Conservation (phyloP, 345 rosid genomes). For the Aquilaria yunnanensis region DNA sequence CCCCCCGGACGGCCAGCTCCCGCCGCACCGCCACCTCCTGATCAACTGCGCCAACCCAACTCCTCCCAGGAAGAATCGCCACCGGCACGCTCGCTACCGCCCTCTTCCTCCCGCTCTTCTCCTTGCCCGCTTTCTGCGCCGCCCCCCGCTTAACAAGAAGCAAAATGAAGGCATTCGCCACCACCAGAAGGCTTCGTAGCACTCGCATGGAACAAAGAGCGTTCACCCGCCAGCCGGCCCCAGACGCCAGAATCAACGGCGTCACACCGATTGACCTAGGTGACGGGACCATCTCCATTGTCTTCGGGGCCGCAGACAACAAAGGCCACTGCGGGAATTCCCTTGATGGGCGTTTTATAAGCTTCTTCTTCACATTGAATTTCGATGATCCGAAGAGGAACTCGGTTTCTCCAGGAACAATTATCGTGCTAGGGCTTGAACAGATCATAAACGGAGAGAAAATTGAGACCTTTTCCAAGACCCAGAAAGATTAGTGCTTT, state of each 20-base stretch:
- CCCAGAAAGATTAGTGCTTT: too few species aligned
- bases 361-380: too few species aligned
- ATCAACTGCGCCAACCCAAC: conserved; percentile 22
- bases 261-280: conserved; percentile 22
- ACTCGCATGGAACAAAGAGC: conserved; percentile 53
- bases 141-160: conserved; percentile 28
- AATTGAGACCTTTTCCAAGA: too few species aligned
- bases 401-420: too few species aligned
- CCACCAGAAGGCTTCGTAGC: conserved; percentile 31
- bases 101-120: conserved; percentile 12
- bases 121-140: conserved; percentile 23
- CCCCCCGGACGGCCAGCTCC: conserved; percentile 54
- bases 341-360: too few species aligned
- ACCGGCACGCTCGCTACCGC: conserved; percentile 32
- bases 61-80: too few species aligned
- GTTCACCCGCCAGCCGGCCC: neutral
- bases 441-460: too few species aligned
- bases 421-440: too few species aligned
- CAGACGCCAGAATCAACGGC: conserved; percentile 41
- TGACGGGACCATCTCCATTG: conserved; percentile 31
- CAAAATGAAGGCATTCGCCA: conserved; percentile 41
- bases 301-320: too few species aligned
- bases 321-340: too few species aligned
- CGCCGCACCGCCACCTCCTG: conserved; percentile 61
- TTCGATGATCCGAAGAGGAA: too few species aligned